phyloP scores from a whole-genome alignment of 805 yeast species.

The Pichia californica region DNA sequence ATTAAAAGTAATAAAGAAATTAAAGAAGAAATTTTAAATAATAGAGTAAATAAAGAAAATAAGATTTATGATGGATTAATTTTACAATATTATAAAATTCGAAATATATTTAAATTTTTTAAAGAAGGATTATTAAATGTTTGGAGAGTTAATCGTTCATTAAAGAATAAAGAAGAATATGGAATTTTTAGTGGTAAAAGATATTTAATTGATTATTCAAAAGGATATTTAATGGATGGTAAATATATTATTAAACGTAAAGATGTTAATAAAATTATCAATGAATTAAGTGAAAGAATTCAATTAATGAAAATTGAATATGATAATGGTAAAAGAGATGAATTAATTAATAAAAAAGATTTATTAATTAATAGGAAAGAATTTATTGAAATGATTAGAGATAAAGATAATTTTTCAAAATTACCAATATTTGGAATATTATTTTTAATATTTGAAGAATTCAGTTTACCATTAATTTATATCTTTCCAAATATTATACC shows the following conservation, averaged over 20 bases:
- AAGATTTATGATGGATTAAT: slow-evolving; percentile 6
- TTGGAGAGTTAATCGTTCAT: slow-evolving; percentile 37
- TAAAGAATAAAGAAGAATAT: slow-evolving; percentile 18
- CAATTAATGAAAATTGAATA: slow-evolving; percentile 19
- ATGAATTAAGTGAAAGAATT: slow-evolving; percentile 23
- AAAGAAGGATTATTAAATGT: slow-evolving; percentile 51
- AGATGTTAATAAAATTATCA: slow-evolving; percentile 15
- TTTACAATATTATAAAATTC: slow-evolving; percentile 17
- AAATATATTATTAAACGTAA: slow-evolving; percentile 14
- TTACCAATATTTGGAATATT: slow-evolving; percentile 54
- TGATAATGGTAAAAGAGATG: slow-evolving; percentile 9
- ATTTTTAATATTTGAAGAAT: slow-evolving; percentile 49
- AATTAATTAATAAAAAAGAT: slow-evolving; percentile 9
- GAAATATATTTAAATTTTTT: slow-evolving; percentile 40
- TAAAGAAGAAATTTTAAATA: slow-evolving; percentile 3
- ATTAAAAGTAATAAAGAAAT: slow-evolving; percentile 11
- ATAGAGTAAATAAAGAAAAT: slow-evolving; percentile 4
- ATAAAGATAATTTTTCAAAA: slow-evolving; percentile 42
- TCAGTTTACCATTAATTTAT: slow-evolving; percentile 47
- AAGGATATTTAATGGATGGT: slow-evolving; percentile 17
- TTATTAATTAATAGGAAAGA: slow-evolving; percentile 33
- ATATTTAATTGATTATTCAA: slow-evolving; percentile 25
- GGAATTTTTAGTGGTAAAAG: slow-evolving; percentile 22
- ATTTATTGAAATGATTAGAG: slow-evolving; percentile 44
- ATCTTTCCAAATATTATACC: slow-evolving; percentile 54